These are phyloP conservation scores for Stylosanthes scabra DNA, from an alignment of 331 rosid species.

Conservation along the genomic window DNA sequence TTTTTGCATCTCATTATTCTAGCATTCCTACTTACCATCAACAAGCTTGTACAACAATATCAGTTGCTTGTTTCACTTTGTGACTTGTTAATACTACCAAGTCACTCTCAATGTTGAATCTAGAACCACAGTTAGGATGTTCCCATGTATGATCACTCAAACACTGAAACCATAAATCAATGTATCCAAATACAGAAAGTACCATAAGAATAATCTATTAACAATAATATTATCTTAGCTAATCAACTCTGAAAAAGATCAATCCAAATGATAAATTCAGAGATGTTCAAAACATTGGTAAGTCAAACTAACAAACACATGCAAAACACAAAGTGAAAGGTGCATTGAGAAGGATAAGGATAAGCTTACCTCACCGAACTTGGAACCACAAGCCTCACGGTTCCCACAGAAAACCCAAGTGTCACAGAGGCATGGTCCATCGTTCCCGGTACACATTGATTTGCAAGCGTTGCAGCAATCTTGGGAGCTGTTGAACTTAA, in stretches of 20 bases:
- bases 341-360: background rate
- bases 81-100: background rate
- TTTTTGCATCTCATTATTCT: background rate
- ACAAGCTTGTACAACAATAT: background rate
- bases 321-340: background rate
- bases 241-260: background rate
- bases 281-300: conserved; percentile 6
- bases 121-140: background rate
- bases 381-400: conserved; percentile 71
- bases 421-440: conserved; percentile 94
- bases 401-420: conserved; percentile 93
- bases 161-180: background rate
- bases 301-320: background rate
- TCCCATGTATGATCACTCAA: background rate
- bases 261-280: conserved; percentile 31
- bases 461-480: conserved; percentile 89
- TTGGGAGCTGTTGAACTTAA: conserved; percentile 73
- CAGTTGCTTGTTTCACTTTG: background rate
- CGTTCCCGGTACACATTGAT: conserved; percentile 81
- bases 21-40: background rate
- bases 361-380: conserved; percentile 76
- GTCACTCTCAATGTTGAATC: background rate
- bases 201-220: too few species aligned
- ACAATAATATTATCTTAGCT: conserved; percentile 11
- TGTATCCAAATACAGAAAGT: conserved; percentile 6